Evolutionary conservation across 306 rosid genomes (phyloP).

Genomic region (Rubus parviflorus): DNA sequence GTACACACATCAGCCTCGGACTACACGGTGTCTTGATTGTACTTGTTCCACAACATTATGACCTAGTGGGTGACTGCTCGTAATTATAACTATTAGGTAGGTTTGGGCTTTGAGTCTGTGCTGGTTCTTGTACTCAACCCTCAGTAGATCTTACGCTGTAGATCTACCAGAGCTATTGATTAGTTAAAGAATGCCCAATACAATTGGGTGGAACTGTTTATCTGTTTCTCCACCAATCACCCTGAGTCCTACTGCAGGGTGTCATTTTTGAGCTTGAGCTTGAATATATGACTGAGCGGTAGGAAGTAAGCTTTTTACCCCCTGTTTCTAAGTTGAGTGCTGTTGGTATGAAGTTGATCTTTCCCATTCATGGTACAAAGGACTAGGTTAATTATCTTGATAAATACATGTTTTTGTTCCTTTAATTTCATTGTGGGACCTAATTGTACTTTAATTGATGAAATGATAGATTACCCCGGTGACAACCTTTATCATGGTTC

Average conservation of each 20-base stretch:
- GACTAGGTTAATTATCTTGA: not conserved
- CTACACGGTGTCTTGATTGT: not conserved
- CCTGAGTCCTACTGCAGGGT: not conserved
- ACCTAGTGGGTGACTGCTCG: not conserved
- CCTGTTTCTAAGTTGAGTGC: not conserved
- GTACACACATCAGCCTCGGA: not conserved
- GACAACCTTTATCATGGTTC: constrained; percentile 62
- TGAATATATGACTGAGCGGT: not conserved
- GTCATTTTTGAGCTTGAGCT: not conserved
- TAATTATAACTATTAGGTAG: not conserved
- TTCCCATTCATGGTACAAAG: too few species aligned
- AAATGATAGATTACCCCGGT: constrained; percentile 75
- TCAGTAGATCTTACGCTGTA: not conserved
- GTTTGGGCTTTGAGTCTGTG: not conserved
- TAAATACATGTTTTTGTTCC: not conserved
- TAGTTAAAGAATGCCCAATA: not conserved
- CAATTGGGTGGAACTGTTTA: not conserved
- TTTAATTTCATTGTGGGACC: not conserved
- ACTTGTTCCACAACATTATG: not conserved
- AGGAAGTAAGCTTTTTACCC: not conserved
- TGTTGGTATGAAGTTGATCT: not conserved
- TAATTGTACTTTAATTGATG: constrained; percentile 22
- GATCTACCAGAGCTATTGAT: not conserved
- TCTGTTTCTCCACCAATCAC: not conserved
- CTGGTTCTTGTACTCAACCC: not conserved